These are phyloP conservation scores for Phytophthora cryptogea DNA, from an alignment of 352 stramenopile genomes.

Conservation along the genomic window DNA sequence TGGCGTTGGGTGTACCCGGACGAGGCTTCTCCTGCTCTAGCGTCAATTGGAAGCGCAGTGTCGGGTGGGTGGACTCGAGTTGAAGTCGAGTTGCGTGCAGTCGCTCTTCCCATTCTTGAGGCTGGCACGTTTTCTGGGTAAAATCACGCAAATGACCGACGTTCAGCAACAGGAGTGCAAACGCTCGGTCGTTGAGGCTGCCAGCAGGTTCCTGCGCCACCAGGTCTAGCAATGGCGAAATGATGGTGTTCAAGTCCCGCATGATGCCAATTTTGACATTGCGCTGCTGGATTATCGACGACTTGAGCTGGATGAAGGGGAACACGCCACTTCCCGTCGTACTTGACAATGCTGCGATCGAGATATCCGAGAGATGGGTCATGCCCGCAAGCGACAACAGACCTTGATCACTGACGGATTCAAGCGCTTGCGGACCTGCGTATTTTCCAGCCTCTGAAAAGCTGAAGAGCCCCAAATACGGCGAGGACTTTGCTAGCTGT, in stretches of 20 bases:
- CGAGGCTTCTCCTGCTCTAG: constrained; percentile 35
- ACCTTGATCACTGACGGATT: constrained; percentile 33
- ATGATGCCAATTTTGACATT: constrained; percentile 52
- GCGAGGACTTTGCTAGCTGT: constrained; percentile 24
- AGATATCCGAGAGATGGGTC: constrained; percentile 45
- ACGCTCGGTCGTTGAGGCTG: constrained; percentile 26
- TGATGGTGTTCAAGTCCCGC: constrained; percentile 34
- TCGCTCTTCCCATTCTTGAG: constrained; percentile 34
- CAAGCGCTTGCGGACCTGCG: constrained; percentile 34
- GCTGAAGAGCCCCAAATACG: constrained; percentile 42
- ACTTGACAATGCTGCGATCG: constrained; percentile 34
- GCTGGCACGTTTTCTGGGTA: constrained; percentile 17
- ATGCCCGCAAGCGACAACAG: constrained; percentile 37
- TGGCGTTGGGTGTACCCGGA: constrained; percentile 18
- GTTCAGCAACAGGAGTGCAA: constrained; percentile 49
- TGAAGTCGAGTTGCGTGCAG: constrained; percentile 21
- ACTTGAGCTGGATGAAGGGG: constrained; percentile 31
- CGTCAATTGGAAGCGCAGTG: constrained; percentile 45
- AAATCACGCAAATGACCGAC: constrained; percentile 37
- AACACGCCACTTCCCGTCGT: constrained; percentile 26
- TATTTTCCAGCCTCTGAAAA: constrained; percentile 41
- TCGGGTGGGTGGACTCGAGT: constrained; percentile 36
- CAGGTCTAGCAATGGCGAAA: constrained; percentile 35
- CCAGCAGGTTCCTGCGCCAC: constrained; percentile 30
- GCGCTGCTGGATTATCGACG: constrained; percentile 38